These are phyloP conservation scores for Avena eriantha DNA, from an alignment of 176 grass and related monocot genomes.

Conservation along the genomic window DNA sequence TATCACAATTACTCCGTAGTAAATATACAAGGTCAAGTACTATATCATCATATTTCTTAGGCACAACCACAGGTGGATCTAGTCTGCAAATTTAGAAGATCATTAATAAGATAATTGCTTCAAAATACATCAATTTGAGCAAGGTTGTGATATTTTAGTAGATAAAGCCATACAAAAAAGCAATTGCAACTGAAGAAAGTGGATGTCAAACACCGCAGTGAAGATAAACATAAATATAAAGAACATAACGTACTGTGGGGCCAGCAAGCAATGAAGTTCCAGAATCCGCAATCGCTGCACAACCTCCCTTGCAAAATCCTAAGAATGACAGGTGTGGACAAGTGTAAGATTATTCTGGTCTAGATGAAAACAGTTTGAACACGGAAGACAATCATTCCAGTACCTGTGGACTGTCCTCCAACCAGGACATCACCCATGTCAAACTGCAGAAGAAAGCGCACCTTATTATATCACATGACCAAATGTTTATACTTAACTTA, in stretches of 20 bases:
- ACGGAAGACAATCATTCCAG: not conserved
- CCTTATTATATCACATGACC: no score
- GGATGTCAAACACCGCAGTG: not conserved
- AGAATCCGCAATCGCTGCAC: conserved; percentile 93
- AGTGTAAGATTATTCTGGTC: conserved; percentile 23
- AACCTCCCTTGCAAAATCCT: conserved; percentile 80
- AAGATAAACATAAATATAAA: not conserved
- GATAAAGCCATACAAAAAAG: not conserved
- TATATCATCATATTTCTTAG: not conserved
- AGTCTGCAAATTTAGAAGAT: not conserved
- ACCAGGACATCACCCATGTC: conserved; percentile 86
- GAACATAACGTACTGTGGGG: conserved; percentile 68
- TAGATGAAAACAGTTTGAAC: not conserved
- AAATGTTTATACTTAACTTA: no score
- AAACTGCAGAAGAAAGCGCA: conserved; percentile 46
- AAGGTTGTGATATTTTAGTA: not conserved
- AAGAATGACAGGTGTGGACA: not conserved
- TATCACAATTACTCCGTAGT: not conserved
- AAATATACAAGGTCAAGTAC: not conserved
- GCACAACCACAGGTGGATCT: not conserved
- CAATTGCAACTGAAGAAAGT: not conserved
- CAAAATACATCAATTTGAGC: not conserved
- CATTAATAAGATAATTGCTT: not conserved
- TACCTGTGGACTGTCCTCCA: conserved; percentile 84
- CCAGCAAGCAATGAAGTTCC: conserved; percentile 96